phyloP scores from a whole-genome alignment of 2,329 filamentous ascomycete genomes.

The Dactylellina sp. region DNA sequence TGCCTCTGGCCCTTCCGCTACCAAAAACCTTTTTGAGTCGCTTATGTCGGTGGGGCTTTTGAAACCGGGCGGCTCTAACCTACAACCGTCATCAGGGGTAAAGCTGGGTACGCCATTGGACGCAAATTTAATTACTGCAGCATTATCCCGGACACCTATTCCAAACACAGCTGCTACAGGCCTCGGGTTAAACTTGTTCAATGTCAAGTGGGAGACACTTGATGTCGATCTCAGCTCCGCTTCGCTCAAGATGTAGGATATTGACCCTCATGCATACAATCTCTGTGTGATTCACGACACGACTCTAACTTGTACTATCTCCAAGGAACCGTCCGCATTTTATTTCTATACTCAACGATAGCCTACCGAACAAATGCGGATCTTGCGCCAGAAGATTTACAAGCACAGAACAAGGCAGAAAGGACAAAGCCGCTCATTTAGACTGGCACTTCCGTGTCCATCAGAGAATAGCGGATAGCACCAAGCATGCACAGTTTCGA shows the following conservation, averaged over 20 bases:
- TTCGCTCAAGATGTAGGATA: conserved; percentile 39
- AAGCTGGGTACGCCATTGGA: conserved; percentile 35
- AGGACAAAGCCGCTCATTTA: conserved; percentile 89
- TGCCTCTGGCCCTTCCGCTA: conserved; percentile 1
- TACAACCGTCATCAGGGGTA: conserved; percentile 23
- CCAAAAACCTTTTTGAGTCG: conserved; percentile 58
- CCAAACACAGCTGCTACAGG: conserved; percentile 63
- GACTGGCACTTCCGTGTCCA: conserved; percentile 99
- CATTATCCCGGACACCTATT: conserved; percentile 60
- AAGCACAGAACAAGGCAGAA: conserved; percentile 79
- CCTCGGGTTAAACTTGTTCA: conserved; percentile 58
- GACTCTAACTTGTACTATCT: conserved; percentile 53
- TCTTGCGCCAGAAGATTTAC: conserved; percentile 91
- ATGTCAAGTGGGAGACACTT: conserved; percentile 60
- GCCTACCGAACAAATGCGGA: conserved; percentile 85
- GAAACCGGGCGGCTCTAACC: conserved; percentile 23
- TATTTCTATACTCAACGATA: conserved; percentile 79
- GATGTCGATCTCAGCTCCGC: conserved; percentile 40
- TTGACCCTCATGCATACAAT: background rate
- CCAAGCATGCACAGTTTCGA: conserved; percentile 86
- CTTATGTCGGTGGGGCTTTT: conserved; percentile 58
- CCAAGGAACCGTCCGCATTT: conserved; percentile 78
- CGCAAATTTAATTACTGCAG: conserved; percentile 40
- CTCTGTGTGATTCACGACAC: background rate
- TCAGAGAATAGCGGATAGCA: conserved; percentile 84